Base-by-base conservation (phyloP, 805 yeast genomes). In the Cyberlindnera saturnus region DNA sequence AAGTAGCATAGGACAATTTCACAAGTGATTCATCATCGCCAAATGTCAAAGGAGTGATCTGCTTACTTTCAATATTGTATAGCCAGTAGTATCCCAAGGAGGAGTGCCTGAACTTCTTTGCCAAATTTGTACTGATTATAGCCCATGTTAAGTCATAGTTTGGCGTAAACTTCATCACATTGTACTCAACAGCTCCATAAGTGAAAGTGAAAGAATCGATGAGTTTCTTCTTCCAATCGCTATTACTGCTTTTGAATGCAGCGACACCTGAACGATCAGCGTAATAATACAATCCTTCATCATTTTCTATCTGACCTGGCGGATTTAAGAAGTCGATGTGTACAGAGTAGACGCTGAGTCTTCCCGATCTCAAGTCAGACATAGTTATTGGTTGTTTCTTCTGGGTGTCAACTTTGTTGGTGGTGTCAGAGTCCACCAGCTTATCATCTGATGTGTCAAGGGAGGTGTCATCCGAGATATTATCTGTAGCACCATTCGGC, bases 81-180 rank as follows among this genome's bases (percentile, higher is more conserved):
- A 71, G 52, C 69, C 73, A 74, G 48, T 67, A 71, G 15, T 67
- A 47, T 2, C 70, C 71, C 32, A 55, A 50, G 5, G 66, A 60
- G 0, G 79, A 74, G 45, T 73, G 78, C 60, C 81, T 71, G 74
- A 80, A 88, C 53, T 81, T 76, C 17, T 60, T 55, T 16, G 61
- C 59, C 8, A 46, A 41, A 44, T 86, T 75, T 0, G 95, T 75
- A 9, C 66, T 64, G 3, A 88, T 62, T 15, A 91, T 63, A 3
- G 60, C 60, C 39, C 30, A 49, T 5, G 58, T 48, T 32, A 56
- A n/a, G 11, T 52, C 60, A 32, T 37, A 48, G 35, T 53, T 55
- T 39, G 61, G 61, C 3, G 17, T 13, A 17, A 56, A 46, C 7
- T 36, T 40, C 3, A 43, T 13, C 8, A 57, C 47, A 1, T n/a